These are phyloP conservation scores for Ganoderma multipileum DNA, from an alignment of 1,284 basidiomycete species.

Conservation along the genomic window DNA sequence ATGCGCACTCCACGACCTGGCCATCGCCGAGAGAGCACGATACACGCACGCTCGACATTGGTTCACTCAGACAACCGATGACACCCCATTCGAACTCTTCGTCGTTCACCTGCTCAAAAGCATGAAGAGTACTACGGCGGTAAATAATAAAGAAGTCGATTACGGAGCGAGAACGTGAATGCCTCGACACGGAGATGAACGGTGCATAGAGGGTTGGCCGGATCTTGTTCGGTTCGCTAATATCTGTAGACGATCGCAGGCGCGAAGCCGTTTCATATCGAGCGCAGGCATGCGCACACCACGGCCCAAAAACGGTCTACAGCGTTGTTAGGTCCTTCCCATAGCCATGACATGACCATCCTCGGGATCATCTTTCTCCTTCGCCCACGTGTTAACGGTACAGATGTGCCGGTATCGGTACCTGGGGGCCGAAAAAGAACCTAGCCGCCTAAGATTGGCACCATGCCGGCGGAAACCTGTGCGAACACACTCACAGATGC, in stretches of 20 bases:
- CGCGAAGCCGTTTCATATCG: background rate
- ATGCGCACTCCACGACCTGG: background rate
- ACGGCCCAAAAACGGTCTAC: background rate
- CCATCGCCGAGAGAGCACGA: background rate
- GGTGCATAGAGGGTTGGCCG: background rate
- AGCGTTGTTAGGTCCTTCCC: slow-evolving; percentile 47
- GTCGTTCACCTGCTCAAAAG: background rate
- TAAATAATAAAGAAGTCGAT: background rate
- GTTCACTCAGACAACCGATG: background rate
- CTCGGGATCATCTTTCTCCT: slow-evolving; percentile 39
- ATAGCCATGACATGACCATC: slow-evolving; percentile 39
- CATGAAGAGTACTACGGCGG: background rate
- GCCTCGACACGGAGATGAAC: background rate
- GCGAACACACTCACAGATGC: slow-evolving; percentile 37
- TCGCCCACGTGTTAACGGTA: slow-evolving; percentile 16
- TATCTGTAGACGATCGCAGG: background rate
- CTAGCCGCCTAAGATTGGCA: slow-evolving; percentile 33
- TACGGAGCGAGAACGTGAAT: background rate
- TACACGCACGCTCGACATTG: background rate
- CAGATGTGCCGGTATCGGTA: background rate
- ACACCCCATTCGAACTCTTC: background rate
- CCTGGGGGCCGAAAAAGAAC: slow-evolving; percentile 28
- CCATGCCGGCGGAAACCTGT: slow-evolving; percentile 41
- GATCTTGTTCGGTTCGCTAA: background rate
- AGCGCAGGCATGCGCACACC: background rate